A percentile compares a stretch with the other conserved stretches of the same genome.
These are phyloP conservation scores for Tetracladium setigerum DNA, from an alignment of 495 filamentous ascomycete genomes.

Conservation along the genomic window DNA sequence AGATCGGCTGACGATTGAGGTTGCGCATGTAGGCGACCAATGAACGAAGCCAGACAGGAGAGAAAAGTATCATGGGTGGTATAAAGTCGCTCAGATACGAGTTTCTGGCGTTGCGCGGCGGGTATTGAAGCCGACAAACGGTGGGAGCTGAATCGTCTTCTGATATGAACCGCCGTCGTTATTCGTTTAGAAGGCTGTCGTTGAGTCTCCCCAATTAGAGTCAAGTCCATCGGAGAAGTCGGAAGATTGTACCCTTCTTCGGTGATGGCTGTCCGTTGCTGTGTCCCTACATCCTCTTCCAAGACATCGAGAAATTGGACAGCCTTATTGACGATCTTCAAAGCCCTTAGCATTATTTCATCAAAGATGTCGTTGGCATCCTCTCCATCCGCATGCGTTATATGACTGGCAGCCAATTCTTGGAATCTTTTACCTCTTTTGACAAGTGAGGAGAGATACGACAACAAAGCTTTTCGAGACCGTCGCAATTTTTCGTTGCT, in stretches of 20 bases:
- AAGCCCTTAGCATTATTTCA: constrained; percentile 87
- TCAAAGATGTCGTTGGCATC: constrained; percentile 73
- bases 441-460: constrained; percentile 82
- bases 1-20: constrained; percentile 82
- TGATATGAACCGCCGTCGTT: constrained; percentile 17
- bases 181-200: constrained; percentile 12
- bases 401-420: constrained; percentile 44
- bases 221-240: constrained; percentile 62
- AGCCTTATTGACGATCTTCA: constrained; percentile 85
- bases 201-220: constrained; percentile 28
- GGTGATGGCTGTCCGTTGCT: constrained; percentile 49
- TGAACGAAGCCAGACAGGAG: constrained; percentile 81
- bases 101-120: constrained; percentile 30
- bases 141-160: constrained; percentile 43
- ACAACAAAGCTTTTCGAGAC: constrained; percentile 76
- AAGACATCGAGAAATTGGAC: constrained; percentile 87
- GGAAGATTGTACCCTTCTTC: constrained; percentile 57
- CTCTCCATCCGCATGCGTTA: constrained; percentile 33
- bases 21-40: constrained; percentile 79
- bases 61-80: constrained; percentile 79
- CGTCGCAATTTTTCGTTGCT: constrained; percentile 66
- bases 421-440: constrained; percentile 79
- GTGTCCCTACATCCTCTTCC: constrained; percentile 54
- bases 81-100: constrained; percentile 57
- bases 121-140: constrained; percentile 38